Evolutionary conservation across 345 rosid genomes (phyloP), one percentile per base, ranked within the genome.

Genomic region (Cochlearia excelsa): DNA sequence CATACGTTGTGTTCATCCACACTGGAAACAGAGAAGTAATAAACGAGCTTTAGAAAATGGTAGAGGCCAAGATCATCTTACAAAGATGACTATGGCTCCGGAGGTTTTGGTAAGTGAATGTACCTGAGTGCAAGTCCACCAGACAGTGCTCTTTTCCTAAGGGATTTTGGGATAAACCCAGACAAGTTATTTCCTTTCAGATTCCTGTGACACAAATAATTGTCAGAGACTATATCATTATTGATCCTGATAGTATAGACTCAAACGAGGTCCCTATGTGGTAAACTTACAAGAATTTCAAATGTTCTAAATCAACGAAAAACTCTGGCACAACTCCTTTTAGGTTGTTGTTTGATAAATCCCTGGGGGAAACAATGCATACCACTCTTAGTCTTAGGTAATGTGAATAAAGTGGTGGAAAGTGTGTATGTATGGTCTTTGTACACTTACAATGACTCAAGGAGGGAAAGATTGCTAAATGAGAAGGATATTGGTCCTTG

Each of bases 301-400:
- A 66, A 28, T 33, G 46, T 30, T 53, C 45, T 49, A 83, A 63
- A 51, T 74, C 67, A 27, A 75, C 57, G 26, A 83, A 55, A 71
- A 81, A 75, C 0, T 69, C 78, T 0, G 88, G 84, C 43, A 83
- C 64, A 7, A 46, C 27, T 69, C 84, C 88, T 7, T 37, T 75
- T 5, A 81, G 69, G 58, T 29, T 52, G 59, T 83, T 83, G 77
- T 81, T 71, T n/a, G 86, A 80, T 63, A 83, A 73, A 59, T 83
- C 88, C 78, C 88, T 80, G 73, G 10, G 23, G 28, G 64, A 41
- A 46, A 63, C 35, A 71, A 26, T 28, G 44, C 46, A 39, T 23
- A 30, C 33, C 31, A 26, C 43, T 29, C 2, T 43, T 50, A 26
- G 60, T 40, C 39, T 41, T 44, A 43, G 61, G 30, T 38, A 46